Evolutionary conservation across 306 rosid genomes (phyloP).

Genomic region (Glycyrrhiza uralensis): DNA sequence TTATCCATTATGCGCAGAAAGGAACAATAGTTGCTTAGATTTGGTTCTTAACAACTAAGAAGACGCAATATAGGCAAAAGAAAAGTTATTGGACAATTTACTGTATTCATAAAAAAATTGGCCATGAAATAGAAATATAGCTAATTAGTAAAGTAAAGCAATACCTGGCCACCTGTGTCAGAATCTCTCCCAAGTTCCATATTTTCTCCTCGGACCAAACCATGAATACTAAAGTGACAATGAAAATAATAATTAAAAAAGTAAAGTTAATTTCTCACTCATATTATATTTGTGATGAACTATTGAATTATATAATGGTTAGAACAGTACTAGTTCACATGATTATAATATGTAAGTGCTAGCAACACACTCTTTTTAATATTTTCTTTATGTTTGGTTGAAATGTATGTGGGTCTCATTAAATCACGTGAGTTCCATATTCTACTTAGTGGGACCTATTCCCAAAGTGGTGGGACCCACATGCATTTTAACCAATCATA

Average conservation of each 20-base stretch:
- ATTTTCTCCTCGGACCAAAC: slow-evolving; percentile 78
- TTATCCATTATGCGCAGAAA: not conserved
- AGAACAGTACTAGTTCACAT: too few species aligned
- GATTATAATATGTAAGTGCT: too few species aligned
- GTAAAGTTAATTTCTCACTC: not conserved
- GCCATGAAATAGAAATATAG: not conserved
- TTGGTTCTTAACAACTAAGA: not conserved
- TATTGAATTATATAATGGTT: not conserved
- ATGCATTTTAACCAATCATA: too few species aligned
- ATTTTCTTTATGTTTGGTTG: too few species aligned
- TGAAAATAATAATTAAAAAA: not conserved
- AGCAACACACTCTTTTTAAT: too few species aligned
- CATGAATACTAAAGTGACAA: slow-evolving; percentile 54
- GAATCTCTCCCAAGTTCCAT: slow-evolving; percentile 93
- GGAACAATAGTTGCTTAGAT: not conserved
- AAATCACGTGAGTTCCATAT: too few species aligned
- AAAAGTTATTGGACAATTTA: not conserved
- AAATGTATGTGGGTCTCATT: too few species aligned
- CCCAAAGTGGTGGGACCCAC: too few species aligned
- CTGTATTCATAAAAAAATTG: not conserved
- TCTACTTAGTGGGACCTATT: too few species aligned
- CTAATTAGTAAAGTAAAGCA: not conserved
- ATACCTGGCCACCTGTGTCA: slow-evolving; percentile 86
- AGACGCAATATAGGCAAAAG: too few species aligned
- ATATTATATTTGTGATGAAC: not conserved